A percentile compares a stretch with the other conserved stretches of the same genome.
Evolutionary conservation across 192 early-diverging fungal species (phyloP).

Genomic region (Lobosporangium transversale): DNA sequence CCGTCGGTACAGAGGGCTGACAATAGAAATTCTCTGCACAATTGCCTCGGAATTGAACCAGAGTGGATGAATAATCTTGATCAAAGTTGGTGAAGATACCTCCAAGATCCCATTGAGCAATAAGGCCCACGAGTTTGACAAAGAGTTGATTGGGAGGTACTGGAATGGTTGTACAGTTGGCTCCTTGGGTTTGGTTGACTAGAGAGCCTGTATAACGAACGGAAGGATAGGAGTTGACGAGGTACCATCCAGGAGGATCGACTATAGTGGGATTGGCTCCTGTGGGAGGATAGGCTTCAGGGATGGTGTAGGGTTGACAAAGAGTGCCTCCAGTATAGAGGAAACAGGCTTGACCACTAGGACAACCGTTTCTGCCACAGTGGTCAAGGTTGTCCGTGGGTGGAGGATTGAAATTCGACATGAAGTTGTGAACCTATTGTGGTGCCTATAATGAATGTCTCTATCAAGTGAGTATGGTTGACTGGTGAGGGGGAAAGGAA

Average conservation of each 20-base stretch:
- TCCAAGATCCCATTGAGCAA: slow-evolving; percentile 15
- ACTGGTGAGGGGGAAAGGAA: neutral
- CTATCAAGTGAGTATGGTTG: neutral
- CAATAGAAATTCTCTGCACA: slow-evolving; percentile 35
- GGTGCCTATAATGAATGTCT: no score
- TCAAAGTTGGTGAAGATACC: neutral
- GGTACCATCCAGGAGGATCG: slow-evolving; percentile 30
- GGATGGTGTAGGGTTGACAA: slow-evolving; percentile 22
- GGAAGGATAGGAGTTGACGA: slow-evolving; percentile 12
- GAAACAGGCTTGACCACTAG: slow-evolving; percentile 10
- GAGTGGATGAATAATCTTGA: neutral
- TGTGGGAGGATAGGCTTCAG: neutral
- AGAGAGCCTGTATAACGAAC: slow-evolving; percentile 29
- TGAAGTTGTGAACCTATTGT: no score
- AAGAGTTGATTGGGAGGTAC: slow-evolving; percentile 4
- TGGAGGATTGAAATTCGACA: slow-evolving; percentile 18
- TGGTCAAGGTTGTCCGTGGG: slow-evolving; percentile 22
- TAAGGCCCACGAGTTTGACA: neutral
- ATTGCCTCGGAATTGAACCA: slow-evolving; percentile 41
- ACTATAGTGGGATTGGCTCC: neutral
- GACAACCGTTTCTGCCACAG: slow-evolving; percentile 16
- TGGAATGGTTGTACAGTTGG: slow-evolving; percentile 41
- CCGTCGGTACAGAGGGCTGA: neutral
- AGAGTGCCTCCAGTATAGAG: slow-evolving; percentile 9
- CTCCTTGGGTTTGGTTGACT: slow-evolving; percentile 18